These are phyloP conservation scores for Apiotrichum mycotoxinovorans DNA, from an alignment of 1,284 basidiomycete genomes.

Conservation along the genomic window DNA sequence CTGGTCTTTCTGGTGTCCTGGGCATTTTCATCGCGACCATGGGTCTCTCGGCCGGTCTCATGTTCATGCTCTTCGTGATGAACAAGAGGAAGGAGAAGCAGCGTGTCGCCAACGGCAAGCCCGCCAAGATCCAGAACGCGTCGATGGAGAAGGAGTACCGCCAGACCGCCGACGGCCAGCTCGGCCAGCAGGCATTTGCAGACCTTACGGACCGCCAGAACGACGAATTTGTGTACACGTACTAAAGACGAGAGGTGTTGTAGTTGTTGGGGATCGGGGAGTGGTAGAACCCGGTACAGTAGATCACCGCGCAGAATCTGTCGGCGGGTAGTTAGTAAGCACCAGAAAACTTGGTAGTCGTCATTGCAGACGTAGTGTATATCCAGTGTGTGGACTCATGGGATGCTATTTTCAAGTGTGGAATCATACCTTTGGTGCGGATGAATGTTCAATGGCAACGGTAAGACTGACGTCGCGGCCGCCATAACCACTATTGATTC, in stretches of 20 bases:
- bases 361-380: too few relatives aligned
- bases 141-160: slow-evolving; percentile 31
- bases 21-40: slow-evolving; percentile 32
- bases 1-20: slow-evolving; percentile 32
- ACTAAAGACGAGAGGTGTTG: slow-evolving; percentile 9
- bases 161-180: slow-evolving; percentile 15
- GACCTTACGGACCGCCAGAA: slow-evolving; percentile 37
- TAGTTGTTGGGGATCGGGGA: too few relatives aligned
- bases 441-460: too few relatives aligned
- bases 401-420: too few relatives aligned
- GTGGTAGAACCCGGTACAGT: too few relatives aligned
- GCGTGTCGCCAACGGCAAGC: slow-evolving; percentile 41
- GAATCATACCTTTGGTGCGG: too few relatives aligned
- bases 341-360: too few relatives aligned
- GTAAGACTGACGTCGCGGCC: too few relatives aligned
- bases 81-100: slow-evolving; percentile 40
- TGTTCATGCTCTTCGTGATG: slow-evolving; percentile 23
- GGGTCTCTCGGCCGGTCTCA: slow-evolving; percentile 10
- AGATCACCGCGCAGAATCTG: too few relatives aligned
- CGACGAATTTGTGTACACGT: slow-evolving; percentile 33
- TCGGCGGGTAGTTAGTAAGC: too few relatives aligned
- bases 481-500: too few relatives aligned
- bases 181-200: slow-evolving; percentile 30
- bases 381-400: too few relatives aligned
- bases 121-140: slow-evolving; percentile 38